phyloP scores from a whole-genome alignment of 768 basidiomycete genomes.

The Kwoniella sp. region DNA sequence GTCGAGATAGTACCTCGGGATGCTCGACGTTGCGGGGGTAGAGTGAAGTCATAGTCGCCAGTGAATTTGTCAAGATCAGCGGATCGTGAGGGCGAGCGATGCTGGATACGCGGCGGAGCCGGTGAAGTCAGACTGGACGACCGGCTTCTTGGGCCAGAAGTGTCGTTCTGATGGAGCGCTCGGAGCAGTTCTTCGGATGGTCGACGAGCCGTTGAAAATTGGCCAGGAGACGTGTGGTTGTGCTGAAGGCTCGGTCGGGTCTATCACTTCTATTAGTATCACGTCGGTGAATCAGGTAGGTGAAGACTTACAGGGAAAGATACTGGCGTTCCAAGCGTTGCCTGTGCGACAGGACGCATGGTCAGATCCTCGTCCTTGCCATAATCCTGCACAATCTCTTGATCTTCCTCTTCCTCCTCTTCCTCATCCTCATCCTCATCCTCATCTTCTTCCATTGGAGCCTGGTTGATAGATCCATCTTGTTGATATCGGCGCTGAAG shows the following conservation, averaged over 20 bases:
- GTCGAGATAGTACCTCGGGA: constrained; percentile 15
- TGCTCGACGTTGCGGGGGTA: constrained; percentile 17
- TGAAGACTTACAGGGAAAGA: constrained; percentile 13
- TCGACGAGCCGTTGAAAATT: constrained; percentile 11
- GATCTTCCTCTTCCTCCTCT: constrained; percentile 40
- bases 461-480: constrained; percentile 30
- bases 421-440: constrained; percentile 25
- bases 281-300: background rate
- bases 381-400: constrained; percentile 39
- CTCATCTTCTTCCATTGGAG: constrained; percentile 29
- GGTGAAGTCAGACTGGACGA: constrained; percentile 49
- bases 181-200: constrained; percentile 12
- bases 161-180: background rate
- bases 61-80: constrained; percentile 52
- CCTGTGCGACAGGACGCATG: constrained; percentile 51
- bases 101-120: constrained; percentile 38
- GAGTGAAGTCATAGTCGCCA: constrained; percentile 28
- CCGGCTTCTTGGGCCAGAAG: constrained; percentile 28
- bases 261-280: constrained; percentile 6
- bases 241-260: constrained; percentile 23
- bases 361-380: constrained; percentile 68
- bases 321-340: constrained; percentile 7
- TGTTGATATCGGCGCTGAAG: constrained; percentile 41
- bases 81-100: constrained; percentile 50
- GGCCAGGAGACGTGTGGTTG: constrained; percentile 26